Conservation (phyloP, 768 basidiomycete genomes). For the Podaxis rugospora region DNA sequence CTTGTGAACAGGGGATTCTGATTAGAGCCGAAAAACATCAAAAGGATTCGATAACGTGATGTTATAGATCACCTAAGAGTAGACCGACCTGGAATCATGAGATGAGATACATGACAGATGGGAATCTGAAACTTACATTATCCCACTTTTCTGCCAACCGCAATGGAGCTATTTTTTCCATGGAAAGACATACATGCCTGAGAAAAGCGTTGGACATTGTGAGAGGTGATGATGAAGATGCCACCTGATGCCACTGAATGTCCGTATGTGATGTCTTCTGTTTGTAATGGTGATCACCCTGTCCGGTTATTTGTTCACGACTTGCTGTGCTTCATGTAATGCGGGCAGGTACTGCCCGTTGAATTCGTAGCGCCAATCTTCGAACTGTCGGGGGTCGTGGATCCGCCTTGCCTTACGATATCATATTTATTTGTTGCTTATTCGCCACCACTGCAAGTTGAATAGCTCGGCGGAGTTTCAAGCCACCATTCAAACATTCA, state of each 20-base stretch:
- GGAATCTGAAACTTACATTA: constrained; percentile 58
- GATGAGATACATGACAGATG: constrained; percentile 12
- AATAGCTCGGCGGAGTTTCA: neutral
- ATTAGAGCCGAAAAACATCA: neutral
- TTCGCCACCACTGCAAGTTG: neutral
- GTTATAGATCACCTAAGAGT: constrained; percentile 48
- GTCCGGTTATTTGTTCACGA: neutral
- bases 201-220: constrained; percentile 33
- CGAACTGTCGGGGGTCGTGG: too few species aligned
- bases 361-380: too few species aligned
- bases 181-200: constrained; percentile 56
- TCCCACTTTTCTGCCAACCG: constrained; percentile 90
- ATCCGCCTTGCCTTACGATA: neutral
- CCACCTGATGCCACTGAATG: too few species aligned
- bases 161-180: constrained; percentile 85
- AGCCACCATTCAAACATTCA: neutral
- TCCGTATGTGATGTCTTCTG: neutral
- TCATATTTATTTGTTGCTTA: neutral
- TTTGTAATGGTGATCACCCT: neutral
- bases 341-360: too few species aligned
- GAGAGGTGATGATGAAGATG: neutral
- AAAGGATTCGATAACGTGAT: constrained; percentile 6
- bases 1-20: constrained; percentile 53
- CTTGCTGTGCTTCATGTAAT: neutral
- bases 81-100: constrained; percentile 56